These are phyloP conservation scores for Cytospora piceicola DNA, from an alignment of 2,329 filamentous ascomycete genomes.

Conservation along the genomic window DNA sequence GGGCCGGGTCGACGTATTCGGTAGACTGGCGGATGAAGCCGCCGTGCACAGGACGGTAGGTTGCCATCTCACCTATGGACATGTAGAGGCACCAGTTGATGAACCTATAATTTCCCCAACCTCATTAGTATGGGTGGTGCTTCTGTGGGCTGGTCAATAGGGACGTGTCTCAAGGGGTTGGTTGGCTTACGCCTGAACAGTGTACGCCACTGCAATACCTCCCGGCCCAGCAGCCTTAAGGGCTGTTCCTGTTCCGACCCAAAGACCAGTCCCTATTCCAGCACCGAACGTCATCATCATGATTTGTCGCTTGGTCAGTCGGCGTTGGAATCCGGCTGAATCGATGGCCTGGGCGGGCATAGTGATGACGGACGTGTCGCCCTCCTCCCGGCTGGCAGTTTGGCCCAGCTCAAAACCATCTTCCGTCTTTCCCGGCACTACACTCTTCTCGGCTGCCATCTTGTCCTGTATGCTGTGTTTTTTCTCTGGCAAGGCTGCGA, in stretches of 20 bases:
- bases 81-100: conserved; percentile 41
- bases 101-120: conserved; percentile 30
- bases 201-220: conserved; percentile 41
- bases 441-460: conserved; percentile 17
- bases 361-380: conserved; percentile 4
- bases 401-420: conserved; percentile 1
- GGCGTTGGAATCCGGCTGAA: conserved; percentile 39
- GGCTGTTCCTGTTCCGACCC: conserved; percentile 43
- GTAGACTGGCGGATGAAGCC: conserved; percentile 40
- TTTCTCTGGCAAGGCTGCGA: not conserved
- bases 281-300: conserved; percentile 46
- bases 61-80: conserved; percentile 41
- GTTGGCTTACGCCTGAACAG: conserved; percentile 36
- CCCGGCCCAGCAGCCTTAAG: conserved; percentile 41
- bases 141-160: not conserved
- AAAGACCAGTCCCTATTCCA: conserved; percentile 42
- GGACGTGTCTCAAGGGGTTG: not conserved
- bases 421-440: conserved; percentile 2
- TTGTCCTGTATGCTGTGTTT: not conserved
- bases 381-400: conserved; percentile 25
- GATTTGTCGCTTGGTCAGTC: conserved; percentile 40
- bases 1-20: conserved; percentile 41
- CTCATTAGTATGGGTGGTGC: not conserved
- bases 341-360: conserved; percentile 1
- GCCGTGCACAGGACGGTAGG: conserved; percentile 40